phyloP scores from a whole-genome alignment of 345 rosid genomes.

The Garcia nutans region DNA sequence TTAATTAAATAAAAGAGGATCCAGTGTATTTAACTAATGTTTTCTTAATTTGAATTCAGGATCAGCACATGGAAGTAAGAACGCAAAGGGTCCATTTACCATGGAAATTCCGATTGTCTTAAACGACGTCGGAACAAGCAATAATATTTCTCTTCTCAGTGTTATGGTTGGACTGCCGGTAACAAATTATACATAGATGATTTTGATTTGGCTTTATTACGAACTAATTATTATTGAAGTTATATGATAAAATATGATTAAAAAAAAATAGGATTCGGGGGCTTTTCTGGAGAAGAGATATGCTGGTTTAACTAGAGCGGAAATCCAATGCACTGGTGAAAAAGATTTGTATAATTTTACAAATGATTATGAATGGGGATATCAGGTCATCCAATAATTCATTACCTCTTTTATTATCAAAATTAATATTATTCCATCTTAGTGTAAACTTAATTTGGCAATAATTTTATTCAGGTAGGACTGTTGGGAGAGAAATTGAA shows the following conservation, averaged over 20 bases:
- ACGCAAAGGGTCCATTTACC: constrained; percentile 9
- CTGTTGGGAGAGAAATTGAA: constrained; percentile 12
- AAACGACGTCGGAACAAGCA: neutral
- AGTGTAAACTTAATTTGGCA: neutral
- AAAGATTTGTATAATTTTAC: constrained; percentile 9
- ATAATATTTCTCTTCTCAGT: constrained; percentile 28
- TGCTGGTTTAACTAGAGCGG: constrained; percentile 21
- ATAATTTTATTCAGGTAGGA: constrained; percentile 16
- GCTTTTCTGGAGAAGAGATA: constrained; percentile 25
- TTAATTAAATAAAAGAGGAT: no score
- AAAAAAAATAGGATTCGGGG: constrained; percentile 34
- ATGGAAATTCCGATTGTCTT: constrained; percentile 20
- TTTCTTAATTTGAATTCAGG: neutral
- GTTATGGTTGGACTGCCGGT: constrained; percentile 35
- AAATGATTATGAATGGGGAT: constrained; percentile 21
- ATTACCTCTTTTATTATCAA: no score
- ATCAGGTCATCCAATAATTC: constrained; percentile 20
- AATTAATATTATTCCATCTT: no score
- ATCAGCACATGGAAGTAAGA: constrained; percentile 23
- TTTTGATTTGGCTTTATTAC: no score
- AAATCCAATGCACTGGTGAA: constrained; percentile 15
- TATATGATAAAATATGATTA: no score
- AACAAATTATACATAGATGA: neutral
- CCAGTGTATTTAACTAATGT: no score
- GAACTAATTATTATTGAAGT: neutral